These are phyloP conservation scores for Fraxinus platypoda DNA, from an alignment of 305 asterid species.

Conservation along the genomic window DNA sequence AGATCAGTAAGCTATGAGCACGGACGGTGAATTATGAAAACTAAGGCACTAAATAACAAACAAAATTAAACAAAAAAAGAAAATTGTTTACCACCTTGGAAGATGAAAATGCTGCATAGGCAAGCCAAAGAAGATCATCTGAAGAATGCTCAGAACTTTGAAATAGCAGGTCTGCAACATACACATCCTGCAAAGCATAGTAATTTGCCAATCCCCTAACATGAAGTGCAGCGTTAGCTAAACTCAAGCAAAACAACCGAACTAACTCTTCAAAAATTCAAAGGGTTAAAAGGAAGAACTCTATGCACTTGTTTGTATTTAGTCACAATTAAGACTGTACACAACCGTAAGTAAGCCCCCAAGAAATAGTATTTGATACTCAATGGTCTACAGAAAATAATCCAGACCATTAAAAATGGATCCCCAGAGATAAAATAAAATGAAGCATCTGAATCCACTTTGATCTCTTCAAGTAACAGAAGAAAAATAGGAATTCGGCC, in stretches of 20 bases:
- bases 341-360: slow-evolving; percentile 10
- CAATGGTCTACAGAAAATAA: slow-evolving; percentile 16
- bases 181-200: slow-evolving; percentile 71
- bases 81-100: slow-evolving; percentile 55
- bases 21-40: slow-evolving; percentile 12
- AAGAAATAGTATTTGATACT: slow-evolving; percentile 7
- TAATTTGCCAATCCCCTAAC: slow-evolving; percentile 61
- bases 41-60: neutral
- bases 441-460: slow-evolving; percentile 10
- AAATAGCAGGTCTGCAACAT: slow-evolving; percentile 76
- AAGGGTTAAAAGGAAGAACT: slow-evolving; percentile 14
- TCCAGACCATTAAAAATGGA: neutral
- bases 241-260: slow-evolving; percentile 19
- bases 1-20: slow-evolving; percentile 15
- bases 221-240: slow-evolving; percentile 34
- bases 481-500: neutral
- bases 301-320: slow-evolving; percentile 13
- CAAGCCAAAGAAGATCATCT: slow-evolving; percentile 95
- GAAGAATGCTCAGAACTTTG: slow-evolving; percentile 76
- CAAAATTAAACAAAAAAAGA: neutral
- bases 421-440: slow-evolving; percentile 5
- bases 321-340: slow-evolving; percentile 16
- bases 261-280: slow-evolving; percentile 10
- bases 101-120: slow-evolving; percentile 66
- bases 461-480: neutral